Percentiles rank a stretch among this genome's conserved stretches.
phyloP scores from a whole-genome alignment of 2,329 filamentous ascomycete species.

The Venturia effusa region DNA sequence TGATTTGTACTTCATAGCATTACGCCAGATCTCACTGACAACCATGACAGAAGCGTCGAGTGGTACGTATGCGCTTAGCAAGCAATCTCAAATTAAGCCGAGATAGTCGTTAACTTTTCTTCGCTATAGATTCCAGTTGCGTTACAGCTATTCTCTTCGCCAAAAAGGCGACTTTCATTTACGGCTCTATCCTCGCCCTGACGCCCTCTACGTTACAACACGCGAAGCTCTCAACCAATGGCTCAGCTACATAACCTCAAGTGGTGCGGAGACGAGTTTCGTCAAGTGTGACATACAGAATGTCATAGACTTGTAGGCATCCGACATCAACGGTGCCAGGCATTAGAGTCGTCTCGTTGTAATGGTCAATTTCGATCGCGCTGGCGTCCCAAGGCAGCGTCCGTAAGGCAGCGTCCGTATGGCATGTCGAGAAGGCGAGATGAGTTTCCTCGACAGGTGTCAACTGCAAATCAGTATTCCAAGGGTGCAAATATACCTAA shows the following conservation, averaged over 20 bases:
- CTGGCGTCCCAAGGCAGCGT: conserved; percentile 28
- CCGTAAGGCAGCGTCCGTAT: conserved; percentile 18
- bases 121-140: background rate
- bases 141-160: conserved; percentile 18
- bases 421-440: conserved; percentile 33
- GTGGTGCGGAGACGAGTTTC: conserved; percentile 26
- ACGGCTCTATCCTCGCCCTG: conserved; percentile 21
- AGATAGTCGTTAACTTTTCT: background rate
- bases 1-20: background rate
- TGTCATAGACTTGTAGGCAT: conserved; percentile 15
- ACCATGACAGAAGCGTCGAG: background rate
- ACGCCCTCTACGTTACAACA: conserved; percentile 13
- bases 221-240: conserved; percentile 19
- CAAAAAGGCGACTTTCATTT: conserved; percentile 22
- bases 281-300: conserved; percentile 23
- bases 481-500: conserved; percentile 35
- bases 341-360: conserved; percentile 15
- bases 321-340: conserved; percentile 16
- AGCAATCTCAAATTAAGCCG: background rate
- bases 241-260: conserved; percentile 20
- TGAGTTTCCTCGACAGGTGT: conserved; percentile 34
- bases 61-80: background rate
- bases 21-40: background rate
- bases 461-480: conserved; percentile 30
- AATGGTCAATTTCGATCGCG: conserved; percentile 36